phyloP scores from a whole-genome alignment of 495 filamentous ascomycete genomes.

The Amorphotheca resinae region DNA sequence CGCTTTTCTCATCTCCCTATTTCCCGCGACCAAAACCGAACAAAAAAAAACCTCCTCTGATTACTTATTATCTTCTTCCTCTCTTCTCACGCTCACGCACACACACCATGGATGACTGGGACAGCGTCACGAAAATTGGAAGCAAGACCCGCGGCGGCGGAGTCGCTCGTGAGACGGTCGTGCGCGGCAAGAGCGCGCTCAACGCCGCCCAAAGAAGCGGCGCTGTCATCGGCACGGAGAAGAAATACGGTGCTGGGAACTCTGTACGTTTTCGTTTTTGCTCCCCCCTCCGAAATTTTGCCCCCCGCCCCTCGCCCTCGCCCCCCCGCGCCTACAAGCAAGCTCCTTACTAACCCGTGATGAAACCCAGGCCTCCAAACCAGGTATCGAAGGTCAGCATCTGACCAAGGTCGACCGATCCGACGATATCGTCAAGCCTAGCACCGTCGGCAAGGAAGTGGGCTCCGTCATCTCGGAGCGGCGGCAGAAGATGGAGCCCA shows the following conservation, averaged over 20 bases:
- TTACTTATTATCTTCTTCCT: not conserved
- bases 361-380: slow-evolving; percentile 37
- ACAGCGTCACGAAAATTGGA: slow-evolving; percentile 85
- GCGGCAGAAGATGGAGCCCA: slow-evolving; percentile 57
- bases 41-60: not conserved
- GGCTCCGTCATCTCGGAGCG: slow-evolving; percentile 69
- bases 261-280: slow-evolving; percentile 42
- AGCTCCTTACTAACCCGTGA: slow-evolving; percentile 3
- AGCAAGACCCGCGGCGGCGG: slow-evolving; percentile 56
- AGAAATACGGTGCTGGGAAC: slow-evolving; percentile 74
- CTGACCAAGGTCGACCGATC: slow-evolving; percentile 96
- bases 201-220: slow-evolving; percentile 84
- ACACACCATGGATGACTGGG: slow-evolving; percentile 54
- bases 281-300: not conserved
- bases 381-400: slow-evolving; percentile 74
- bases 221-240: slow-evolving; percentile 70
- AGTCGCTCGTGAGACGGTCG: slow-evolving; percentile 65
- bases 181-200: slow-evolving; percentile 72
- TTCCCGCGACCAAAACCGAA: not conserved
- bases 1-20: not conserved
- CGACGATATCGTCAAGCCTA: slow-evolving; percentile 95
- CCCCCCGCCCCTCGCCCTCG: slow-evolving; percentile 1
- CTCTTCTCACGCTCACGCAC: not conserved
- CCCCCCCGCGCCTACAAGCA: not conserved
- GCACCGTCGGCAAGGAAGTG: slow-evolving; percentile 70